Percentiles rank a stretch among this genome's conserved stretches.
phyloP scores from a whole-genome alignment of 306 rosid species.

The Notholithocarpus densiflorus region DNA sequence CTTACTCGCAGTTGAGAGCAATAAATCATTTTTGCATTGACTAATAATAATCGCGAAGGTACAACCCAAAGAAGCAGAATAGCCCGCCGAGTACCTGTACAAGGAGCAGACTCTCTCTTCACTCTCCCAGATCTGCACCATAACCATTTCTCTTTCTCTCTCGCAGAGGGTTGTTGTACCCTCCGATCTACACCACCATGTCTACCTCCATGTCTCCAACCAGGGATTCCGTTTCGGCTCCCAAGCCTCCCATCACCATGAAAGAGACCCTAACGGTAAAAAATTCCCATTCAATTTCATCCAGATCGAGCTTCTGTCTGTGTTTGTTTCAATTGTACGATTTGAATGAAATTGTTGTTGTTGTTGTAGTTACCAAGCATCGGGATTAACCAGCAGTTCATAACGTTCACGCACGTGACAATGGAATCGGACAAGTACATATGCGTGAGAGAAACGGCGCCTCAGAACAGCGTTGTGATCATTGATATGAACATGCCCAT shows the following conservation, averaged over 20 bases:
- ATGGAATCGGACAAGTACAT: constrained; percentile 86
- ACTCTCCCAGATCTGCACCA: constrained; percentile 9
- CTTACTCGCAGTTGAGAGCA: too few relatives aligned
- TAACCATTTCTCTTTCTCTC: constrained; percentile 29
- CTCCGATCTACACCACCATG: not conserved
- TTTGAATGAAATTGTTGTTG: not conserved
- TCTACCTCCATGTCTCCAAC: constrained; percentile 19
- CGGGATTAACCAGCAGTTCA: constrained; percentile 71
- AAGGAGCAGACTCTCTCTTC: not conserved
- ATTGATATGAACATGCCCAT: constrained; percentile 74
- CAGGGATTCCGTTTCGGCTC: constrained; percentile 35
- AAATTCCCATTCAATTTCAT: not conserved
- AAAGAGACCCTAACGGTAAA: constrained; percentile 65
- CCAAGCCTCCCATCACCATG: constrained; percentile 72
- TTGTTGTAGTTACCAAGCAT: constrained; percentile 55
- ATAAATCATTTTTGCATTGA: not conserved
- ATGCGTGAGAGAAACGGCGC: constrained; percentile 76
- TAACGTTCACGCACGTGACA: constrained; percentile 74
- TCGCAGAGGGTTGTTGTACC: not conserved
- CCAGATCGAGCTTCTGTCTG: not conserved
- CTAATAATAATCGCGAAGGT: not conserved
- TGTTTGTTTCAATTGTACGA: not conserved
- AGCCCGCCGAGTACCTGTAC: not conserved
- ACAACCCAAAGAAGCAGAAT: not conserved
- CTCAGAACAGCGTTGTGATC: constrained; percentile 70